Evolutionary conservation across 2,329 filamentous ascomycete species (phyloP), one percentile per base, ranked within the genome.

Genomic region (Epichloe amarillans): DNA sequence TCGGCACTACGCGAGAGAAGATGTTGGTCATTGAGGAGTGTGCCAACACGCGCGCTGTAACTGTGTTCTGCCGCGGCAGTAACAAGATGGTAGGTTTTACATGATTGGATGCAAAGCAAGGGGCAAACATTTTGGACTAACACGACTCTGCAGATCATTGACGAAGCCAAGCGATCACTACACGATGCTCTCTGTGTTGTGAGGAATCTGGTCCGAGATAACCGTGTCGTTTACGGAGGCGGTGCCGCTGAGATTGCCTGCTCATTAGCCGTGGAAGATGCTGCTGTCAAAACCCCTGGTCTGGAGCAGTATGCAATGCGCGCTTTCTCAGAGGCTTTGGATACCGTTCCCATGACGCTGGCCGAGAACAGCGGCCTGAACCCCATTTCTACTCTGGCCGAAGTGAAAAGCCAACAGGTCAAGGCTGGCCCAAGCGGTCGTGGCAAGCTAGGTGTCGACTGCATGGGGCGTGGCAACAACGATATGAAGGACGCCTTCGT

Each of bases 11-110:
- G 42, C 81, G 93, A 64, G 93, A 98, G 72, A 97, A 98, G 81
- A 98, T 98, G 93, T 76, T 98, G 61, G 88, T 98, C 52, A 98
- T 98, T 61, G 94, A 98, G 72, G 93, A 98, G 72, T 98, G 93
- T 66, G 93, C 94, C 63, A 98, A 98, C 74, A 95, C 88, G 52
- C 79, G 93, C 62, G 93, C 93, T 43, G 94, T 98, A 54, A 98
- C 93, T 3, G 83, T 95, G 50, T 98, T 98, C 68, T 87, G 98
- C 54, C 80, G 93, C 63, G 93, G 93, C 63, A 95, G 89, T 76
- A 98, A 98, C 80, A 98, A 97, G 78, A 98, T 98, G 93, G 88
- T 91, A 70, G 65, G 77, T 69, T 17, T 2, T 11, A 5, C 33
- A 5, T n/a, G 35, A 5, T 40, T 4, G 21, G 17, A 23, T 37